Evolutionary conservation across 176 grass and related monocot genomes (phyloP), one percentile per base, ranked within the genome.

Genomic region (barley (Hordeum vulgare)): DNA sequence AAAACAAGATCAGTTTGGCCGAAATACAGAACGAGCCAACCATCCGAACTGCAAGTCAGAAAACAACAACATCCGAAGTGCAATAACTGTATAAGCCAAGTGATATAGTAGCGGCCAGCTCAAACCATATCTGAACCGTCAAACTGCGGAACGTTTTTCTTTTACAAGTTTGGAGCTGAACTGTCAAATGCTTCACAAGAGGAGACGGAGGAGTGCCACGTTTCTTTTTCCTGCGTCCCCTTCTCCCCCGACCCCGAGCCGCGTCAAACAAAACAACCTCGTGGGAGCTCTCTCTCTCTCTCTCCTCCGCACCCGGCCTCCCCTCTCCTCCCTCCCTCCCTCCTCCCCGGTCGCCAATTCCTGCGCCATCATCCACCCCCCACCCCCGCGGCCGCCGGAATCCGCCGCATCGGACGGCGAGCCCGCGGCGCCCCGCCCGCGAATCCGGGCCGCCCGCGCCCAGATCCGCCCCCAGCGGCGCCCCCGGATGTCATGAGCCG

Each of bases 401-500:
- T 14, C 53, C 28, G 76, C n/a, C 28, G 39, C 24, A 53, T 42
- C 75, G 3, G 41, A 56, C 75, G 26, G 73, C 58, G 76, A 83
- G 72, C 58, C 63, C 11, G 86, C 78, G 25, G 24, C 1, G 15
- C 27, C 36, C 36, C 27, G 10, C 36, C 57, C 21, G 36, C 76
- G 54, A 89, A 84, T 92, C 82, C 11, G 57, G 80, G 74, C 61
- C 15, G 11, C 14, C 75, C 60, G 79, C 67, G 37, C 84, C 51
- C 75, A 86, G 78, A 84, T 84, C 90, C 71, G 20, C 71, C 71
- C 35, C 45, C 34, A 76, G 35, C 26, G 40, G 56, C 76, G 79
- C 71, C 76, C 29, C 89, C 80, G 87, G 88, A 96, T 93, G 91
- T 89, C 73, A 97, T 86, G 86, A 86, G 80, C 89, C 75, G 84